Conservation (phyloP, 2,329 filamentous ascomycete genomes). For the Pestalotiopsis sp. region DNA sequence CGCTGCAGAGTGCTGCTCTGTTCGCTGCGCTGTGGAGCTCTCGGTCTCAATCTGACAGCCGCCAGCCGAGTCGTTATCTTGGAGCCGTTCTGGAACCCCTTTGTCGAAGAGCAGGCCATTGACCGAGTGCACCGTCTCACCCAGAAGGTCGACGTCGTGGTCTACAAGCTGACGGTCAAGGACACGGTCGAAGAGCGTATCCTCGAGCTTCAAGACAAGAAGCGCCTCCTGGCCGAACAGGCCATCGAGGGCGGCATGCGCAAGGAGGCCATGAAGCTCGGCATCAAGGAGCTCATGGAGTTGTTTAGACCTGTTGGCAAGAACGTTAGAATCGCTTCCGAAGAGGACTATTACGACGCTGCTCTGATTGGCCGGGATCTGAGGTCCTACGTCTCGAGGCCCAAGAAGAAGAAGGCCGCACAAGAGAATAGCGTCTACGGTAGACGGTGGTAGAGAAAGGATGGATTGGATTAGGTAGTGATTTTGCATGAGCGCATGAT, state of each 20-base stretch:
- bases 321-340: constrained; percentile 29
- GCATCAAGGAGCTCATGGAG: constrained; percentile 89
- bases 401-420: constrained; percentile 20
- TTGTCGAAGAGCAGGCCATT: constrained; percentile 98
- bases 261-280: constrained; percentile 77
- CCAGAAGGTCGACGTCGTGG: constrained; percentile 90
- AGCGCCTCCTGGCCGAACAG: constrained; percentile 86
- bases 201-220: constrained; percentile 90
- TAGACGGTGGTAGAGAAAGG: constrained; percentile 38
- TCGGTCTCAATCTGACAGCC: constrained; percentile 93
- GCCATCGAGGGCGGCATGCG: constrained; percentile 82
- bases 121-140: constrained; percentile 98
- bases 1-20: constrained; percentile 84
- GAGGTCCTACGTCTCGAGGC: not conserved
- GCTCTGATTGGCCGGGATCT: constrained; percentile 19
- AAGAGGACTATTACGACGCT: not conserved
- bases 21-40: constrained; percentile 88
- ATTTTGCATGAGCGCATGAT: not conserved
- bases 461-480: not conserved
- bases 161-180: constrained; percentile 90
- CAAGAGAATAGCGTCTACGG: constrained; percentile 43
- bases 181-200: constrained; percentile 92
- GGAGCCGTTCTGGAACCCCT: constrained; percentile 99
- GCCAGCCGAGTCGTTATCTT: constrained; percentile 92
- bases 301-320: constrained; percentile 73